Evolutionary conservation across 306 rosid species (phyloP).

Genomic region (Cucurbita argyrosperma): DNA sequence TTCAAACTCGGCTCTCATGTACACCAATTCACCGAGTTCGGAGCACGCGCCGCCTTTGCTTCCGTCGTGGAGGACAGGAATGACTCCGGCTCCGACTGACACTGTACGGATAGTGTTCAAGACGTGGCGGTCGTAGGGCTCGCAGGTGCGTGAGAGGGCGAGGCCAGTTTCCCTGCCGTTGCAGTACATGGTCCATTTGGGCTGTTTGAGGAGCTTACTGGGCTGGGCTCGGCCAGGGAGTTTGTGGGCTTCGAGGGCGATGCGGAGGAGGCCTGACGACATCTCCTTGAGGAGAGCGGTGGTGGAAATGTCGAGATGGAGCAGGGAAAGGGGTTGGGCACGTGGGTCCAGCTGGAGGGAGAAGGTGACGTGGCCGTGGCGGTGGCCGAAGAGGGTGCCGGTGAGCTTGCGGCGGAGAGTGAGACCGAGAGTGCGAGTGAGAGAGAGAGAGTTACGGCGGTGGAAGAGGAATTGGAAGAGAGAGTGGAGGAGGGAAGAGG

Average conservation of each 20-base stretch:
- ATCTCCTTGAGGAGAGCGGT: constrained; percentile 69
- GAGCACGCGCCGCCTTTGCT: constrained; percentile 12
- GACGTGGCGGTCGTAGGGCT: constrained; percentile 56
- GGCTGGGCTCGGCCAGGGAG: background rate
- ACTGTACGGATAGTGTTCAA: constrained; percentile 55
- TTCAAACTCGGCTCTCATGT: constrained; percentile 85
- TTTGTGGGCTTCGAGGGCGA: constrained; percentile 64
- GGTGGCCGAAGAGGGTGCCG: constrained; percentile 85
- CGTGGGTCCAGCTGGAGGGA: constrained; percentile 72
- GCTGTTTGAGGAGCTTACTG: constrained; percentile 49
- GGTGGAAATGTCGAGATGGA: constrained; percentile 75
- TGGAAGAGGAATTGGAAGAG: constrained; percentile 40
- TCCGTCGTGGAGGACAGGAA: constrained; percentile 48
- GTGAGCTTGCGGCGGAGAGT: constrained; percentile 44
- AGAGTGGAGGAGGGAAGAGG: constrained; percentile 29
- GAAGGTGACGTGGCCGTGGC: constrained; percentile 75
- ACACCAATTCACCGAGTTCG: constrained; percentile 77
- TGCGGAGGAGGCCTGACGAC: constrained; percentile 86
- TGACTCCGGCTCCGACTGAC: constrained; percentile 84
- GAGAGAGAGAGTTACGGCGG: constrained; percentile 47
- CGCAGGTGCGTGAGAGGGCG: constrained; percentile 52
- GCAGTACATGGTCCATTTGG: constrained; percentile 78
- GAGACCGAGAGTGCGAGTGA: constrained; percentile 13
- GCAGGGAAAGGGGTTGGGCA: constrained; percentile 46
- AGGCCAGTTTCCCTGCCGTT: constrained; percentile 68